phyloP scores from a whole-genome alignment of 2,329 filamentous ascomycete genomes.

The Camillea tinctor region DNA sequence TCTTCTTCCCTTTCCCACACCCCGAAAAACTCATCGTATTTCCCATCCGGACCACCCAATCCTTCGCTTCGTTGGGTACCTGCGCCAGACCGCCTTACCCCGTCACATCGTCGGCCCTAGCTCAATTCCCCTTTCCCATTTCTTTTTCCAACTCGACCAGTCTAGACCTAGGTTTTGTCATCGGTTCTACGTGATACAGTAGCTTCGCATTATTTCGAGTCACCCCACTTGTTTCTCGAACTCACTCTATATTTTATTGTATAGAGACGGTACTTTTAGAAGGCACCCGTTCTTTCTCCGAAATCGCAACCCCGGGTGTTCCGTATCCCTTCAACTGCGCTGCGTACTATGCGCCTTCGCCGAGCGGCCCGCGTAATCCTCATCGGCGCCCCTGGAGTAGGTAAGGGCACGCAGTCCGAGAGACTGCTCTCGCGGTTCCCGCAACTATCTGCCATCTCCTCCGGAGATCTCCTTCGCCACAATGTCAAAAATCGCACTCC shows the following conservation, averaged over 20 bases:
- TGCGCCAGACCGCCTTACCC: not conserved
- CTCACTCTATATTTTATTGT: not conserved
- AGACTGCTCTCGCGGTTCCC: slow-evolving; percentile 83
- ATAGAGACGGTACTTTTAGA: not conserved
- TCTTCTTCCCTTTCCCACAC: not conserved
- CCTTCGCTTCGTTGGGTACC: not conserved
- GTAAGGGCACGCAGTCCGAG: slow-evolving; percentile 94
- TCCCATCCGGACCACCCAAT: not conserved
- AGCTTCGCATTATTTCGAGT: not conserved
- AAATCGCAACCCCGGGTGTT: not conserved
- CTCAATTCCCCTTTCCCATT: not conserved
- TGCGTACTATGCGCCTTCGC: slow-evolving; percentile 60
- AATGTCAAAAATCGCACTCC: slow-evolving; percentile 89
- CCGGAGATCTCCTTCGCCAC: slow-evolving; percentile 84
- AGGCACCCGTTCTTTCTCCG: not conserved
- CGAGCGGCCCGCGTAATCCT: slow-evolving; percentile 91
- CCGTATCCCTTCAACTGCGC: not conserved
- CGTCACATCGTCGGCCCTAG: not conserved
- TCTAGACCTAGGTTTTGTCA: not conserved
- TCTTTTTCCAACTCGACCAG: not conserved
- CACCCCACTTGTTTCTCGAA: not conserved
- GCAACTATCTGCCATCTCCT: slow-evolving; percentile 87
- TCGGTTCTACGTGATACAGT: not conserved
- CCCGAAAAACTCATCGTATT: not conserved
- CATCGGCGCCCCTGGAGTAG: slow-evolving; percentile 92